Base-by-base conservation (phyloP, 148 eudicot species). In the Chenopodium berlandieri region DNA sequence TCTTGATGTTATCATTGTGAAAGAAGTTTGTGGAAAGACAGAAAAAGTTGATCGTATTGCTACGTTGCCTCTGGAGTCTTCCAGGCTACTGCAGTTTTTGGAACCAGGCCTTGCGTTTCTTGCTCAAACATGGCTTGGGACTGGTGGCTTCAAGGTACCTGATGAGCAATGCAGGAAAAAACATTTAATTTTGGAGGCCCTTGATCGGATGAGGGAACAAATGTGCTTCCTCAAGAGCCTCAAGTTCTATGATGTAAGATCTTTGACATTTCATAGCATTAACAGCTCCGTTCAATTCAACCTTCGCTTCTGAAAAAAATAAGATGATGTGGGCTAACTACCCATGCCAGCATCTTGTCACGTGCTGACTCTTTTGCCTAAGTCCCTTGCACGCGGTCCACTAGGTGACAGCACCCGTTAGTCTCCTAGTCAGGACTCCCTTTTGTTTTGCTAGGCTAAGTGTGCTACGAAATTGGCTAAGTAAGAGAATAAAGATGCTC, bases 341-440 rank as follows among this genome's bases (percentile, higher is more conserved):
- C 75, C 88, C 88, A 13, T 86, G 88, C 82, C 79, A 81, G 58
- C 88, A 86, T n/a, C n/a, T n/a, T n/a, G n/a, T n/a, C n/a, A n/a
- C n/a, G n/a, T n/a, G n/a, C n/a, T n/a, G n/a, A n/a, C n/a, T n/a
- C n/a, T n/a, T n/a, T n/a, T n/a, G n/a, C n/a, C n/a, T n/a, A n/a
- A n/a, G n/a, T n/a, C n/a, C n/a, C n/a, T n/a, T n/a, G n/a, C n/a
- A n/a, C n/a, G n/a, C n/a, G n/a, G n/a, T n/a, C n/a, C n/a, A n/a
- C n/a, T n/a, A n/a, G n/a, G n/a, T n/a, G n/a, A n/a, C n/a, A n/a
- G n/a, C n/a, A n/a, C n/a, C n/a, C n/a, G n/a, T n/a, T n/a, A n/a
- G n/a, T n/a, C n/a, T n/a, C n/a, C n/a, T n/a, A n/a, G n/a, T n/a
- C n/a, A n/a, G n/a, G n/a, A n/a, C n/a, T n/a, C n/a, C n/a, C n/a